A percentile compares a stretch with the other conserved stretches of the same genome.
These are phyloP conservation scores for Arabis alpina DNA, from an alignment of 345 rosid genomes.

Conservation along the genomic window DNA sequence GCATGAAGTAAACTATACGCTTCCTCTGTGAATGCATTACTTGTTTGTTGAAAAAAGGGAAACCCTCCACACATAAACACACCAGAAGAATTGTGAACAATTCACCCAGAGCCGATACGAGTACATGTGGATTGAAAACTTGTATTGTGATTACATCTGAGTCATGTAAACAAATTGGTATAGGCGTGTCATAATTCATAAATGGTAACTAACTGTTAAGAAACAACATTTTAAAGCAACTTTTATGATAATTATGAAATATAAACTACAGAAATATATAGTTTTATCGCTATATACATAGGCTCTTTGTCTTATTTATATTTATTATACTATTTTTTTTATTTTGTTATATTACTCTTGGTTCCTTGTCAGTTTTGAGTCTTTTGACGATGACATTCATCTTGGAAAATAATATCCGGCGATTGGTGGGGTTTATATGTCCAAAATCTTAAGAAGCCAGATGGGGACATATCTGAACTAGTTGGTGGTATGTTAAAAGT, in stretches of 20 bases:
- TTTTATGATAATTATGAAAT: background rate
- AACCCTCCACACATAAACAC: no score
- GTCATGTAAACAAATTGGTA: no score
- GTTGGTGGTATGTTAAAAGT: background rate
- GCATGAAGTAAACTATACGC: no score
- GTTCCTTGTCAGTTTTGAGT: background rate
- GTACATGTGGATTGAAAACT: no score
- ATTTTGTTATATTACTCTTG: background rate
- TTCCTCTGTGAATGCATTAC: no score
- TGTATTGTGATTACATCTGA: no score
- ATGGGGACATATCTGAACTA: conserved; percentile 20
- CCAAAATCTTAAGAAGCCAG: background rate
- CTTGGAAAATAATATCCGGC: background rate
- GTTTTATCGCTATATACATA: background rate
- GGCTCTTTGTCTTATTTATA: background rate
- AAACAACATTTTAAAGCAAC: no score
- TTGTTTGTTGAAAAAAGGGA: no score
- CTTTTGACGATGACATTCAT: background rate
- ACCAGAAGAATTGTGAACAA: no score
- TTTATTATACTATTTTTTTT: background rate
- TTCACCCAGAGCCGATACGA: no score
- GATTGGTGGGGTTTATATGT: background rate
- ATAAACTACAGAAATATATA: background rate
- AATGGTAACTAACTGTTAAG: no score
- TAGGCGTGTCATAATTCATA: no score